Conservation (phyloP, 495 filamentous ascomycete genomes). For the Penicillium turbatum region DNA sequence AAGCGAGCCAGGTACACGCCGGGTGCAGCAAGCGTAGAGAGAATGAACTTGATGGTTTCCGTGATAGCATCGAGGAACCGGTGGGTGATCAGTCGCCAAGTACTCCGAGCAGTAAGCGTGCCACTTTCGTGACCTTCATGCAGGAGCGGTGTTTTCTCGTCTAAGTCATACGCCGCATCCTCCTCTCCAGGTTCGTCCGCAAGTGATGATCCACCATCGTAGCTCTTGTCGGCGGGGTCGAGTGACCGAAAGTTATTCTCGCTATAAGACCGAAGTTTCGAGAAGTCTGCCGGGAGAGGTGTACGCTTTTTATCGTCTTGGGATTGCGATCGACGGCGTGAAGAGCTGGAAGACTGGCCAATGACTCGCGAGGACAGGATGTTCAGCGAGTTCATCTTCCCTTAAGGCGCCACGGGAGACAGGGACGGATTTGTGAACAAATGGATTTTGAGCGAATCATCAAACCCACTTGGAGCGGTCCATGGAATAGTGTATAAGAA, state of each 20-base stretch:
- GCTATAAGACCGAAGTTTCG: conserved; percentile 48
- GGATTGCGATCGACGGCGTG: conserved; percentile 62
- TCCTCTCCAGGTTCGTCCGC: conserved; percentile 32
- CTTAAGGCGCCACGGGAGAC: conserved; percentile 51
- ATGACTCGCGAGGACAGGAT: conserved; percentile 86
- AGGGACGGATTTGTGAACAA: conserved; percentile 35
- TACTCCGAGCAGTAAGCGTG: conserved; percentile 53
- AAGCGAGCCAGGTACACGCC: conserved; percentile 74
- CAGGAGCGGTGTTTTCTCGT: conserved; percentile 67
- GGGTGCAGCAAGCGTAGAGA: conserved; percentile 73
- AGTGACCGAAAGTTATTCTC: conserved; percentile 35
- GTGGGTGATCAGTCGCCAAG: conserved; percentile 37
- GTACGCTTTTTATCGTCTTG: conserved; percentile 52
- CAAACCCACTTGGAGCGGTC: conserved; percentile 18
- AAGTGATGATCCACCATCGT: conserved; percentile 27
- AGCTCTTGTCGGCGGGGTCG: conserved; percentile 31
- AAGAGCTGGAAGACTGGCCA: conserved; percentile 50
- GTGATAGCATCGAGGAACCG: conserved; percentile 54
- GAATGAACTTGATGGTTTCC: conserved; percentile 65
- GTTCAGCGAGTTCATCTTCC: conserved; percentile 97
- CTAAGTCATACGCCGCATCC: conserved; percentile 30
- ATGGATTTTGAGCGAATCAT: conserved; percentile 26
- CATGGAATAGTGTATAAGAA: conserved; percentile 13
- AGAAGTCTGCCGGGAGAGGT: conserved; percentile 39
- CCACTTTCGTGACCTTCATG: conserved; percentile 44